Conservation (phyloP, 768 basidiomycete genomes). For the Crassisporium funariophilum region DNA sequence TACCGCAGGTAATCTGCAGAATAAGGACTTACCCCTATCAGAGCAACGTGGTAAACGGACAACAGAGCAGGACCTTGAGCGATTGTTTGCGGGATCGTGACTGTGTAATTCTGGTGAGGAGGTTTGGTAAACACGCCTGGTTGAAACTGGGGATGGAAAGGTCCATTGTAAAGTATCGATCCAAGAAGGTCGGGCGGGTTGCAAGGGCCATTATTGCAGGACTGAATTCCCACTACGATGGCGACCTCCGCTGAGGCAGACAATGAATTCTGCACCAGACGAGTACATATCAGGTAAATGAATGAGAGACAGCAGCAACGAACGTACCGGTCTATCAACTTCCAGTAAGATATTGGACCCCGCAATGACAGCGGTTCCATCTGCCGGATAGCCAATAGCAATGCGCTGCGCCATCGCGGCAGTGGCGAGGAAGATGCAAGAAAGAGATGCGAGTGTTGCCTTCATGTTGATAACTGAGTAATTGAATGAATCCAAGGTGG, state of each 20-base stretch:
- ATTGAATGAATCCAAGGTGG: background rate
- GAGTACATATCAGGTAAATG: background rate
- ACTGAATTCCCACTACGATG: conserved; percentile 45
- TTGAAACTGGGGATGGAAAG: conserved; percentile 39
- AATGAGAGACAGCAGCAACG: background rate
- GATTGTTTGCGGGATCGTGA: conserved; percentile 36
- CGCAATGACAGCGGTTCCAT: conserved; percentile 32
- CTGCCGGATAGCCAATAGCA: conserved; percentile 41
- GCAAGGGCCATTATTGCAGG: conserved; percentile 31
- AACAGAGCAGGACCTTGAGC: conserved; percentile 35
- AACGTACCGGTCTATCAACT: conserved; percentile 49
- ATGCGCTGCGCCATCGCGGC: conserved; percentile 42
- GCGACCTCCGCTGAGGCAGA: conserved; percentile 45
- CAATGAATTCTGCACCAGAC: conserved; percentile 34
- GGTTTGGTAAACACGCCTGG: conserved; percentile 25
- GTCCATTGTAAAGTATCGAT: conserved; percentile 48
- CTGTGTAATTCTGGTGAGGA: conserved; percentile 49
- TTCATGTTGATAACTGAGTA: conserved; percentile 14
- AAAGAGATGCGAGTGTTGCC: conserved; percentile 8
- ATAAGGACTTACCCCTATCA: conserved; percentile 40
- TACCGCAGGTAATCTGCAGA: background rate
- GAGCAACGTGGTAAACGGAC: conserved; percentile 36
- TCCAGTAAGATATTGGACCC: conserved; percentile 45
- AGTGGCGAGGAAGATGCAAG: conserved; percentile 29
- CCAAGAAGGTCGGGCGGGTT: conserved; percentile 35